Evolutionary conservation across 208 protist genomes (phyloP).

Genomic region (Leishmania gerbilli): DNA sequence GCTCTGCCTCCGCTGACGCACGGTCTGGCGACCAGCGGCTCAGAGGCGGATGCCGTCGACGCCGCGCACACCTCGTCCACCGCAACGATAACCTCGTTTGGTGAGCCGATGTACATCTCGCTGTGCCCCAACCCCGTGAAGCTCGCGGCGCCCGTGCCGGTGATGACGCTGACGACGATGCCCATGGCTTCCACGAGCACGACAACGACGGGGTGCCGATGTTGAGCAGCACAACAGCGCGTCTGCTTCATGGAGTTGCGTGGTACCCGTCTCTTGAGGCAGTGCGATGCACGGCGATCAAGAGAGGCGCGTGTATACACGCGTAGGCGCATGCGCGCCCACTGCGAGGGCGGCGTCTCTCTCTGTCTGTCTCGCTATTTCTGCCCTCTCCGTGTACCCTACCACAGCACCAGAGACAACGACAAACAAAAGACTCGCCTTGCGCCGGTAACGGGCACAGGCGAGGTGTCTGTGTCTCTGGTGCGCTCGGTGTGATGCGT

Average conservation of each 20-base stretch:
- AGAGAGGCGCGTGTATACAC: not conserved
- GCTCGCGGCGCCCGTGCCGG: slow-evolving; percentile 7
- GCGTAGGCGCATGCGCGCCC: no score
- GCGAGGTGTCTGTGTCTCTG: not conserved
- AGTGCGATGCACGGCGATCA: not conserved
- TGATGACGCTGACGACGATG: slow-evolving; percentile 7
- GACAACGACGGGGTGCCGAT: not conserved
- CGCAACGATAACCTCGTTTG: not conserved
- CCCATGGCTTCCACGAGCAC: not conserved
- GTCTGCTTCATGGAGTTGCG: not conserved
- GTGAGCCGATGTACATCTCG: slow-evolving; percentile 2
- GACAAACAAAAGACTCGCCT: not conserved
- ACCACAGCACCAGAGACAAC: not conserved
- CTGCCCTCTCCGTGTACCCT: not conserved
- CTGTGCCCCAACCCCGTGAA: slow-evolving; percentile 2
- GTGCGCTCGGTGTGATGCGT: not conserved
- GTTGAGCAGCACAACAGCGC: not conserved
- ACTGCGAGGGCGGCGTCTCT: not conserved
- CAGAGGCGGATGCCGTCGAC: not conserved
- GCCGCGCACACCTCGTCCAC: not conserved
- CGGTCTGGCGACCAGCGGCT: slow-evolving; percentile 4
- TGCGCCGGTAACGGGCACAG: slow-evolving; percentile 1
- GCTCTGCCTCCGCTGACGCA: not conserved
- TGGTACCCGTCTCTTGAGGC: not conserved
- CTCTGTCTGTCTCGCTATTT: not conserved